Evolutionary conservation across 1,284 basidiomycete genomes (phyloP).

Genomic region (Kalmanozyma brasiliensis): DNA sequence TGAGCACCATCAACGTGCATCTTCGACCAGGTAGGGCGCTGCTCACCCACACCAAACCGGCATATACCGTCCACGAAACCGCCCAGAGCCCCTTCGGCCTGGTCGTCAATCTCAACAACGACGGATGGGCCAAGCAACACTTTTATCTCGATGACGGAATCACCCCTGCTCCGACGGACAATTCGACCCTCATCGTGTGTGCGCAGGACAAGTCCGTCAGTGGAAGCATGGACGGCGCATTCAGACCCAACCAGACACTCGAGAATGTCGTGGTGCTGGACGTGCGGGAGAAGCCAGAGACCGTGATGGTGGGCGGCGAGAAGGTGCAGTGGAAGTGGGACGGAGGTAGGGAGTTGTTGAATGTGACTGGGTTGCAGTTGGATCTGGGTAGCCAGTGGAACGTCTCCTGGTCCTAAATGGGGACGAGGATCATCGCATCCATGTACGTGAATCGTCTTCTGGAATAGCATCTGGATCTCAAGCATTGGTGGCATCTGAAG

Average conservation of each 20-base stretch:
- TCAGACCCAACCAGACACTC: constrained; percentile 70
- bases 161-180: constrained; percentile 34
- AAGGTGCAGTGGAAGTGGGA: constrained; percentile 33
- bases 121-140: constrained; percentile 72
- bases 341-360: constrained; percentile 23
- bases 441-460: too few relatives aligned
- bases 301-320: constrained; percentile 16
- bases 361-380: constrained; percentile 36
- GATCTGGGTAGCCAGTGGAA: constrained; percentile 39
- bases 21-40: constrained; percentile 39
- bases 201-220: constrained; percentile 16
- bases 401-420: constrained; percentile 29
- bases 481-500: too few relatives aligned
- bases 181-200: constrained; percentile 25
- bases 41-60: constrained; percentile 40
- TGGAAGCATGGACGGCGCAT: constrained; percentile 69
- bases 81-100: constrained; percentile 33
- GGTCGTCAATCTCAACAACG: constrained; percentile 69
- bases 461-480: too few relatives aligned
- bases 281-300: constrained; percentile 40
- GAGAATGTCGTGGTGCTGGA: constrained; percentile 72
- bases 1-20: constrained; percentile 63
- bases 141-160: constrained; percentile 76
- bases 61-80: constrained; percentile 50
- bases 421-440: too few relatives aligned